A percentile compares a stretch with the other conserved stretches of the same genome.
Evolutionary conservation across 2,329 filamentous ascomycete species (phyloP).

Genomic region (Aschersonia sp.): DNA sequence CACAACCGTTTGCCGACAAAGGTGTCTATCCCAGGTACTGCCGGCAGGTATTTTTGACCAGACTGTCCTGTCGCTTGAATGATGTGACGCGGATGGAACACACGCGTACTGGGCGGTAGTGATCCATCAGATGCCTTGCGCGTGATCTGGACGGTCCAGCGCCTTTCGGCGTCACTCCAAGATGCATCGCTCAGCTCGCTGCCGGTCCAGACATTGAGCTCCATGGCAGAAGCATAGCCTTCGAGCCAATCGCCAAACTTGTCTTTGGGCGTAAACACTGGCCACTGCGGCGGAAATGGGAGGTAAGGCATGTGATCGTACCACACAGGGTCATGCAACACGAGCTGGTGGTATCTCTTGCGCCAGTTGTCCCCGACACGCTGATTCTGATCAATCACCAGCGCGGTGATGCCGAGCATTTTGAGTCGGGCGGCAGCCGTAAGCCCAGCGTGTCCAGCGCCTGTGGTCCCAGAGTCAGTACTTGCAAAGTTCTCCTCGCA

Average conservation of each 20-base stretch:
- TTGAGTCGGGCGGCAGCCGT: slow-evolving; percentile 43
- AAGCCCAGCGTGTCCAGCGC: slow-evolving; percentile 46
- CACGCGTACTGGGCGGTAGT: slow-evolving; percentile 27
- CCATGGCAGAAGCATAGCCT: slow-evolving; percentile 46
- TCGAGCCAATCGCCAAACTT: slow-evolving; percentile 58
- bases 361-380: slow-evolving; percentile 51
- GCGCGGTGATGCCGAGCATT: slow-evolving; percentile 36
- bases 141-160: slow-evolving; percentile 41
- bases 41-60: slow-evolving; percentile 47
- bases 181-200: slow-evolving; percentile 31
- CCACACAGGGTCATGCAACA: slow-evolving; percentile 53
- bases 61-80: slow-evolving; percentile 55
- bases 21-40: slow-evolving; percentile 36
- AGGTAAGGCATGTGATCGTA: slow-evolving; percentile 49
- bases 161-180: slow-evolving; percentile 32
- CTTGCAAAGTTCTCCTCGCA: not conserved
- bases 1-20: slow-evolving; percentile 47
- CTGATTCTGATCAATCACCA: slow-evolving; percentile 44
- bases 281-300: slow-evolving; percentile 49
- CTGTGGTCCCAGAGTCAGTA: slow-evolving; percentile 13
- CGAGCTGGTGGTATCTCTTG: slow-evolving; percentile 46
- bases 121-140: slow-evolving; percentile 33
- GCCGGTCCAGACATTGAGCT: slow-evolving; percentile 51
- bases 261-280: slow-evolving; percentile 57
- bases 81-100: slow-evolving; percentile 45